Percentiles rank a stretch among this genome's conserved stretches.
phyloP scores from a whole-genome alignment of 2,329 filamentous ascomycete species.

The Colletotrichum viniferum region DNA sequence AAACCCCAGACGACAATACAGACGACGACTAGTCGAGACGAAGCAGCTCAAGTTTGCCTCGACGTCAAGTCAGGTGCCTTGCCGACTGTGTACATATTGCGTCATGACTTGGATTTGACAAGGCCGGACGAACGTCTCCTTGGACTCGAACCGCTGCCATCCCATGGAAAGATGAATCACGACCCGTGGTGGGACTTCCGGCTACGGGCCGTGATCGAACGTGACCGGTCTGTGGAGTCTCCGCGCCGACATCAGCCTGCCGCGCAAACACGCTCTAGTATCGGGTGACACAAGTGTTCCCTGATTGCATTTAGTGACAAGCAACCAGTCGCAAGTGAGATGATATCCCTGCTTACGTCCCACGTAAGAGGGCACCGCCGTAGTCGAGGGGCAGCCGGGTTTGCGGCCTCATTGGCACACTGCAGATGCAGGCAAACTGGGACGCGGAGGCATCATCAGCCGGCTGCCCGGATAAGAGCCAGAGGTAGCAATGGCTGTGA shows the following conservation, averaged over 20 bases:
- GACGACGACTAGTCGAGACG: background rate
- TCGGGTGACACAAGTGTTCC: conserved; percentile 5
- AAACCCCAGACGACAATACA: background rate
- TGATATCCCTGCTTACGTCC: background rate
- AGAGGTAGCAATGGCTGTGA: background rate
- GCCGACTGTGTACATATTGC: background rate
- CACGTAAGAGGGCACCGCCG: background rate
- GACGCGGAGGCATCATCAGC: background rate
- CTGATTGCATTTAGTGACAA: background rate
- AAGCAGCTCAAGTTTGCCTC: background rate
- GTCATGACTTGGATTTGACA: conserved; percentile 15
- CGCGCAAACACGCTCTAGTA: background rate
- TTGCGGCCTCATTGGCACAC: background rate
- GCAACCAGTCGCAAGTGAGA: background rate
- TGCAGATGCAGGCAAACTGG: background rate
- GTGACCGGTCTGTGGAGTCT: conserved; percentile 13
- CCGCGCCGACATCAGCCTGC: conserved; percentile 6
- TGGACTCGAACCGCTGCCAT: conserved; percentile 8
- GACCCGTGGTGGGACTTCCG: background rate
- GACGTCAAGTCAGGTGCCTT: conserved; percentile 10
- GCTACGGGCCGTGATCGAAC: conserved; percentile 9
- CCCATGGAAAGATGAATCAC: conserved; percentile 17
- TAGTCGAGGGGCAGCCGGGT: background rate
- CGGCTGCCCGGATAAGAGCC: background rate
- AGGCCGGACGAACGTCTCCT: conserved; percentile 2